Evolutionary conservation across 371 early-diverging fungal species (phyloP).

Genomic region (Mucor mucedo): DNA sequence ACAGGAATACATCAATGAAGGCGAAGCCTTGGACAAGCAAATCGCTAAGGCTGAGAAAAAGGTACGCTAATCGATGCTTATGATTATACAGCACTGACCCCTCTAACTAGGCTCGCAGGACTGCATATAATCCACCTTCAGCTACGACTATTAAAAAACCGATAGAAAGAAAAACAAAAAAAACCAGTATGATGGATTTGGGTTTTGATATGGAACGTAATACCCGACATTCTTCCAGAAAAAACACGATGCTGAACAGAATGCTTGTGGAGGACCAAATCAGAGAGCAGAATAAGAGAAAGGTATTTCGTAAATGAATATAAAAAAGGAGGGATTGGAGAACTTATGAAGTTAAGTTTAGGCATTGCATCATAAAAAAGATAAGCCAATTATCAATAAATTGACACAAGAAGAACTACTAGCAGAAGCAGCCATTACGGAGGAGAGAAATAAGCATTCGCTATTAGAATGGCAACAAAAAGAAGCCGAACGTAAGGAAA

Average conservation of each 20-base stretch:
- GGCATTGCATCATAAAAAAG: conserved; percentile 53
- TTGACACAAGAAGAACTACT: conserved; percentile 66
- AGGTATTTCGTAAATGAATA: conserved; percentile 27
- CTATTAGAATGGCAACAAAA: conserved; percentile 62
- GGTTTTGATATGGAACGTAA: conserved; percentile 21
- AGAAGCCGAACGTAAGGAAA: conserved; percentile 54
- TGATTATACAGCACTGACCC: too few species aligned
- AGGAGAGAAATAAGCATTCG: conserved; percentile 57
- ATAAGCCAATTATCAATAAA: conserved; percentile 44
- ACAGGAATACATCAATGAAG: conserved; percentile 58
- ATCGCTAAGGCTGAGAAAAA: conserved; percentile 50
- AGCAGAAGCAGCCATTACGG: conserved; percentile 65
- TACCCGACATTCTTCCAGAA: conserved; percentile 61
- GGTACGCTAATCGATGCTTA: neutral
- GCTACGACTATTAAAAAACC: conserved; percentile 19
- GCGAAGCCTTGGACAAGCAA: conserved; percentile 46
- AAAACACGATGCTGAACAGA: conserved; percentile 60
- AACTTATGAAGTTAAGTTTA: neutral
- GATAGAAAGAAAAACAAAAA: conserved; percentile 7
- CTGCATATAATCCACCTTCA: conserved; percentile 10
- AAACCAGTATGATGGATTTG: neutral
- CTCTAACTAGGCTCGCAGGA: conserved; percentile 24
- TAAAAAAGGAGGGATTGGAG: neutral
- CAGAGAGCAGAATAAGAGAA: conserved; percentile 52
- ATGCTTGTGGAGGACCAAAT: conserved; percentile 59